phyloP scores from a whole-genome alignment of 2,329 filamentous ascomycete species.

The Pseudocercospora fijiensis region DNA sequence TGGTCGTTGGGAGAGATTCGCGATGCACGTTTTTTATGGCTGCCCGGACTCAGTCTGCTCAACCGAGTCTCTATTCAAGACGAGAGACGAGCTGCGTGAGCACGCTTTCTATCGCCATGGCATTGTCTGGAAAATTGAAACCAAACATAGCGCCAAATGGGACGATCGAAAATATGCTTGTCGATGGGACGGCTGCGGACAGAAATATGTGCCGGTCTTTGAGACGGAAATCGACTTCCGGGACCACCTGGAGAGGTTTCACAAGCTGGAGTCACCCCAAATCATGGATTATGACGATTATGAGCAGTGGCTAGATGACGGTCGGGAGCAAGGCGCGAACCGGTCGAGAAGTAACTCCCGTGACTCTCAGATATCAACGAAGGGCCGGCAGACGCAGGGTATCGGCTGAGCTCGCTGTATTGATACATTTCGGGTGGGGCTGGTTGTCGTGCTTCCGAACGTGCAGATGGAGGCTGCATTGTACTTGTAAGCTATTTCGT shows the following conservation, averaged over 20 bases:
- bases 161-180: neutral
- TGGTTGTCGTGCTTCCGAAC: neutral
- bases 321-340: neutral
- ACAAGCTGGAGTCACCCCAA: neutral
- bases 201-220: neutral
- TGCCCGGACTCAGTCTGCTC: neutral
- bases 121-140: neutral
- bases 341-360: neutral
- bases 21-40: neutral
- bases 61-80: neutral
- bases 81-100: neutral
- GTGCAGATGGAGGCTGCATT: neutral
- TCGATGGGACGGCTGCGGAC: neutral
- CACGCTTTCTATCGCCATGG: neutral
- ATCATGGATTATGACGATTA: neutral
- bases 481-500: neutral
- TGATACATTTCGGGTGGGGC: neutral
- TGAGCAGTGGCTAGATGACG: neutral
- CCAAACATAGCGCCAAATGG: neutral
- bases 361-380: too few species aligned
- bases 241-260: neutral
- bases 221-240: neutral
- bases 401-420: neutral
- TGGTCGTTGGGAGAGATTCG: constrained; percentile 5
- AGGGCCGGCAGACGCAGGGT: neutral